Evolutionary conservation across 2,329 filamentous ascomycete species (phyloP), one percentile per base, ranked within the genome.

Genomic region (Plectosphaerella plurivora): DNA sequence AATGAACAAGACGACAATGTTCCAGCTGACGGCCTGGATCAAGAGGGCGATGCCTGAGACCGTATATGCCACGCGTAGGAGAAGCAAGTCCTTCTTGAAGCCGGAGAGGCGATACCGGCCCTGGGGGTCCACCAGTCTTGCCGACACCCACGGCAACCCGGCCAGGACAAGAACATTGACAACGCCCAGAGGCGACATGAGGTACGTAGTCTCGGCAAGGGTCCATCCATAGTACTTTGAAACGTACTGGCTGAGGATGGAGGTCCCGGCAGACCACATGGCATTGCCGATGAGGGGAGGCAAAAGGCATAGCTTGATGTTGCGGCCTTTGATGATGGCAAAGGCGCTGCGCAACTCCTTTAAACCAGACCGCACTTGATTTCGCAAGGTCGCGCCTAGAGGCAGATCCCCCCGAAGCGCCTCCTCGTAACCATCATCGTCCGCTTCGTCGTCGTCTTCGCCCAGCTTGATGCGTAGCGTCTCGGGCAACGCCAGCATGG

Each of bases 161-260:
- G 58, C 64, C 16, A 76, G 65, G 33, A 73, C 57, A 36, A 63
- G 49, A 35, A 76, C 61, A 44, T 69, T 68, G 28, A 73, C 62
- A 4, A 76, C 47, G 18, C 73, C 72, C 4, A 72, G 54, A 0
- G 72, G 69, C 1, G 73, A 73, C 8, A 75, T 61, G 28, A 75
- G 62, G 51, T 73, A 65, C 52, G 68, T 73, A 1, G 67, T 69
- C 51, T 74, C 64, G 16, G 68, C 71, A 25, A 76, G 64, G 18
- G 60, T 67, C 73, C 73, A 75, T 47, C 65, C 65, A 45, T 75
- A 76, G 52, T 73, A 62, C 51, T 72, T 74, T 66, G 70, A 73
- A 51, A 76, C 59, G 41, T 72, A 73, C 59, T 75, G 73, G 5
- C 67, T 61, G 28, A 75, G 59, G 1, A 65, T 71, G 7, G 59